These are phyloP conservation scores for Ceratorhiza oryzae-sativae DNA, from an alignment of 1,284 basidiomycete species.

Conservation along the genomic window DNA sequence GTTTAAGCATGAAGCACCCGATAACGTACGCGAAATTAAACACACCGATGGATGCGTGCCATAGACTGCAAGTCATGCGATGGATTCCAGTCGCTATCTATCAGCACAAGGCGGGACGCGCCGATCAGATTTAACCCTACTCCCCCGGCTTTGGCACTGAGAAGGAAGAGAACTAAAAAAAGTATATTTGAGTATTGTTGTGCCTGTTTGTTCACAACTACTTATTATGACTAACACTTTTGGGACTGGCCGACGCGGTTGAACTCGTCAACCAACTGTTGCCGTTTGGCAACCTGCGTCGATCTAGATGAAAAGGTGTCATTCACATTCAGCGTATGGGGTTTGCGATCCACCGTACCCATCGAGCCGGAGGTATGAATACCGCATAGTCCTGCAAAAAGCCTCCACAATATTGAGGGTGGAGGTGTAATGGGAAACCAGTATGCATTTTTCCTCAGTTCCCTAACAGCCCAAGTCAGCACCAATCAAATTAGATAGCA, in stretches of 20 bases:
- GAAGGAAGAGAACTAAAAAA: conserved; percentile 85
- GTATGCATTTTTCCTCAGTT: conserved; percentile 91
- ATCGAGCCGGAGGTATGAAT: conserved; percentile 86
- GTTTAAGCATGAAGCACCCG: neutral
- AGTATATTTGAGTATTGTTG: conserved; percentile 33
- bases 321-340: neutral
- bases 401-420: conserved; percentile 92
- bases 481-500: neutral
- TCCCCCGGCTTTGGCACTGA: conserved; percentile 96
- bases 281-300: conserved; percentile 80
- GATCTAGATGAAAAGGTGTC: conserved; percentile 57
- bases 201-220: neutral
- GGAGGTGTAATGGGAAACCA: conserved; percentile 89
- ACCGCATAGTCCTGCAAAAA: conserved; percentile 78
- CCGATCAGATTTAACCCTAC: conserved; percentile 94
- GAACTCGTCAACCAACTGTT: conserved; percentile 83
- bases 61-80: conserved; percentile 92
- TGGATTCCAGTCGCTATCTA: conserved; percentile 95
- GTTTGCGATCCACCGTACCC: conserved; percentile 61
- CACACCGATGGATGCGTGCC: conserved; percentile 92
- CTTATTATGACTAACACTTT: conserved; percentile 62
- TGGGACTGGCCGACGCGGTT: conserved; percentile 74
- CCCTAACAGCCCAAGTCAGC: conserved; percentile 51
- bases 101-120: conserved; percentile 78
- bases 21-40: conserved; percentile 20